Evolutionary conservation across 1,284 basidiomycete species (phyloP).

Genomic region (Leccinum solheimii): DNA sequence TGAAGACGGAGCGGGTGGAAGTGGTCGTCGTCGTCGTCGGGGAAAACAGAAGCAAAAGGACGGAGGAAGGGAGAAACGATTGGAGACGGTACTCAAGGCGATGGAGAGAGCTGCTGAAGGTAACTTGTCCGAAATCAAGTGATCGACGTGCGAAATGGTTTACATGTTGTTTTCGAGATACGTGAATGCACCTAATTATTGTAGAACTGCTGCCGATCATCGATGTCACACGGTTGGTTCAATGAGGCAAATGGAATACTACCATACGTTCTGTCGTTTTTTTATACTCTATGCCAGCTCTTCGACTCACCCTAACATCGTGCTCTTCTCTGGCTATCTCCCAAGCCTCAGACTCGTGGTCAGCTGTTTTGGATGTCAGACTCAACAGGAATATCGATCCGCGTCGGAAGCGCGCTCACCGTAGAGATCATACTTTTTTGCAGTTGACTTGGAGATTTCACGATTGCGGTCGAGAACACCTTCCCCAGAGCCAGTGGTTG

Average conservation of each 20-base stretch:
- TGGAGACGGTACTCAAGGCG: constrained; percentile 53
- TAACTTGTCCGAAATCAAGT: constrained; percentile 47
- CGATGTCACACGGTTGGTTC: too few relatives aligned
- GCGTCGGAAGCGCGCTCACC: too few relatives aligned
- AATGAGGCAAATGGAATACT: too few relatives aligned
- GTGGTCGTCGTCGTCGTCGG: constrained; percentile 11
- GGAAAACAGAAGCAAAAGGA: constrained; percentile 26
- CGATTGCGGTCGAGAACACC: background rate
- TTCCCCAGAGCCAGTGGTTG: background rate
- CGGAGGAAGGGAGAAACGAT: constrained; percentile 33
- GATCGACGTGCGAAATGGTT: background rate
- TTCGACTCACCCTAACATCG: too few relatives aligned
- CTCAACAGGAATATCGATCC: too few relatives aligned
- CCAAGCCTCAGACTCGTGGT: too few relatives aligned
- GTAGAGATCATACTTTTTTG: background rate
- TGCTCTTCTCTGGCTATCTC: too few relatives aligned
- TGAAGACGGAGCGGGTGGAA: too few relatives aligned
- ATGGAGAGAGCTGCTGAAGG: constrained; percentile 66
- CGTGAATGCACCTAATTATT: background rate
- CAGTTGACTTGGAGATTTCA: background rate
- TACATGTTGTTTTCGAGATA: background rate
- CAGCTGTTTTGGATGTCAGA: too few relatives aligned
- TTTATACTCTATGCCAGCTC: background rate
- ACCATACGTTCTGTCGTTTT: background rate
- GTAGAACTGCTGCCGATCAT: background rate